Base-by-base conservation (phyloP, 2,329 filamentous ascomycete genomes). In the Aspergillus thermomutatus region DNA sequence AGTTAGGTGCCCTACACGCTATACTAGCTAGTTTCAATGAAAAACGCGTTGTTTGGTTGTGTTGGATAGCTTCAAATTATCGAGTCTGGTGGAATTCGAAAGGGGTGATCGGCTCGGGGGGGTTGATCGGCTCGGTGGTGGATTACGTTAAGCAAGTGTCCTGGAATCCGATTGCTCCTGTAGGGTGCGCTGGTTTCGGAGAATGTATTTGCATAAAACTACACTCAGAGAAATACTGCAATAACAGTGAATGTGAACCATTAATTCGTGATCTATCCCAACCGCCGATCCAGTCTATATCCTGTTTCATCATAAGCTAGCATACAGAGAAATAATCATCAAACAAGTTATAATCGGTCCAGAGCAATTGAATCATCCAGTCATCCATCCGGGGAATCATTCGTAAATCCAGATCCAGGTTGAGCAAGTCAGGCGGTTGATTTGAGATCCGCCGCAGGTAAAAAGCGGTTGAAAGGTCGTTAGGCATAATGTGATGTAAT, bases 351-450 rank as follows among this genome's bases (percentile, higher is more conserved):
- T 23, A 46, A 26, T 14, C 43, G 21, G 23, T 46, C 21, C 43
- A 14, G 19, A 4, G 43, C 23, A 26, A 43, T 43, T 45, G 41
- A 45, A 46, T 48, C 55, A 61, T 57, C 52, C 59, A 50, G 57
- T 50, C 60, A 52, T 61, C 61, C 57, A 54, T 59, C 61, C 60
- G 47, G 60, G 60, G 58, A 59, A 60, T 64, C 53, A 62, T 49
- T 62, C 58, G 49, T 56, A 55, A 60, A 51, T 27, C 43, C 43
- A 52, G 40, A 43, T 31, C 28, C 28, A 52, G 40, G n/a, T n/a
- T 46, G 40, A 52, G 28, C 4, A 31, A 31, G 11, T 4, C 11
- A 31, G 28, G 28, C 11, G 28, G 28, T 5, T 31, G 11, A 11
- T 10, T 14, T 17, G 14, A 17, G 6, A n/a, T 37, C 31, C 31